Evolutionary conservation across 306 rosid species (phyloP).

Genomic region (Alnus rubra): DNA sequence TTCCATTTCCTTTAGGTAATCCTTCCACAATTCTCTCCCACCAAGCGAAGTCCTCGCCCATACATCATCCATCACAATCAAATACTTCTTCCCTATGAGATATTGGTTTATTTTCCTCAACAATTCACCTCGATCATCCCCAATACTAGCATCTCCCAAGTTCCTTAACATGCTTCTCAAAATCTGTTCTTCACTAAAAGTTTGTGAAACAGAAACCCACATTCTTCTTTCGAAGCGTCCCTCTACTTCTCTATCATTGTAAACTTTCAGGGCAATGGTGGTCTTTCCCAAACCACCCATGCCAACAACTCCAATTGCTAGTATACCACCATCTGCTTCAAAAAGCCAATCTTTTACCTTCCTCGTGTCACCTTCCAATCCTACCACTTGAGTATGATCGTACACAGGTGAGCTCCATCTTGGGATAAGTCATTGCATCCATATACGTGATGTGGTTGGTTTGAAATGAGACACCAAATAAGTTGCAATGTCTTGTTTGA

Average conservation of each 20-base stretch:
- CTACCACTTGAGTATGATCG: slow-evolving; percentile 41
- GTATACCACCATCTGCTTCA: slow-evolving; percentile 28
- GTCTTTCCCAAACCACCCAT: slow-evolving; percentile 44
- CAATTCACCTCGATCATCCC: slow-evolving; percentile 18
- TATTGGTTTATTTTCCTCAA: slow-evolving; percentile 30
- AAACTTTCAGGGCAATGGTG: slow-evolving; percentile 36
- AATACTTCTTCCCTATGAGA: slow-evolving; percentile 31
- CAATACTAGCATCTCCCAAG: slow-evolving; percentile 36
- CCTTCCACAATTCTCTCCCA: slow-evolving; percentile 21
- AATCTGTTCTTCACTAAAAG: slow-evolving; percentile 30
- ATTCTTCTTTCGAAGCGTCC: slow-evolving; percentile 31
- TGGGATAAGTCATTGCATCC: slow-evolving; percentile 28
- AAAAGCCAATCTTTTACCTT: slow-evolving; percentile 33
- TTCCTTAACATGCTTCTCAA: slow-evolving; percentile 34
- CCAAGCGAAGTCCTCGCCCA: slow-evolving; percentile 28
- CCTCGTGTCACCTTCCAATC: slow-evolving; percentile 33
- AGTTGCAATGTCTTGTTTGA: slow-evolving; percentile 23
- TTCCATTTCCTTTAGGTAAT: slow-evolving; percentile 35
- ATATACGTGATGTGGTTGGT: neutral
- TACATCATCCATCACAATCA: slow-evolving; percentile 43
- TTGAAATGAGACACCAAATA: slow-evolving; percentile 23
- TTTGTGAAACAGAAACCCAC: slow-evolving; percentile 41
- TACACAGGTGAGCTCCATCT: slow-evolving; percentile 43
- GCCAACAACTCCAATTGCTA: slow-evolving; percentile 38
- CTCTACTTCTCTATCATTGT: slow-evolving; percentile 27